phyloP scores from a whole-genome alignment of 495 filamentous ascomycete genomes.

The Paragyromitra xinjiangensis region DNA sequence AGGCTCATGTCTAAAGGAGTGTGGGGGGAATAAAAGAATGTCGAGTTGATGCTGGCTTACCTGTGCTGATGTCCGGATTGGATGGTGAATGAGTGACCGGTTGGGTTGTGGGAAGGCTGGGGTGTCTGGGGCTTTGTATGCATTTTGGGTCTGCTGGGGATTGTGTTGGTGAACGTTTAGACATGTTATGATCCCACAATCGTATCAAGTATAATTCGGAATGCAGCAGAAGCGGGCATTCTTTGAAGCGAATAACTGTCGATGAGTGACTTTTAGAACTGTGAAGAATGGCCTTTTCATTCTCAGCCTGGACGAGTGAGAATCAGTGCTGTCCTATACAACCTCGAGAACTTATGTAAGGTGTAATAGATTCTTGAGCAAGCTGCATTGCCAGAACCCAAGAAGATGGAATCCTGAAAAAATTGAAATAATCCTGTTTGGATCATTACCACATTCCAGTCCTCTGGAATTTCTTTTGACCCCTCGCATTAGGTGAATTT shows the following conservation, averaged over 20 bases:
- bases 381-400: not conserved
- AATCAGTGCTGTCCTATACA: not conserved
- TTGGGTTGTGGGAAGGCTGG: not conserved
- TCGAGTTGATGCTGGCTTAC: not conserved
- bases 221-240: not conserved
- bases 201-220: not conserved
- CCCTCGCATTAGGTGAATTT: not conserved
- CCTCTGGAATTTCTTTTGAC: not conserved
- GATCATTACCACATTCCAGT: not conserved
- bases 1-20: conserved; percentile 28
- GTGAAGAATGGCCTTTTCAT: conserved; percentile 3
- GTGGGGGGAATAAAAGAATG: conserved; percentile 23
- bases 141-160: not conserved
- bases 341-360: not conserved
- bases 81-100: conserved; percentile 8
- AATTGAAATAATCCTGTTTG: not conserved
- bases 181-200: not conserved
- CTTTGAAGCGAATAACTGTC: not conserved
- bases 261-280: not conserved
- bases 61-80: conserved; percentile 1
- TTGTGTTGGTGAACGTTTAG: not conserved
- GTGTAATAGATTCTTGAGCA: not conserved
- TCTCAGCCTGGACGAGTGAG: conserved; percentile 17
- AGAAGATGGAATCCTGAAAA: not conserved
- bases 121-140: conserved; percentile 22